Base-by-base conservation (phyloP, 1,284 basidiomycete species). In the Amylostereum chailletii region DNA sequence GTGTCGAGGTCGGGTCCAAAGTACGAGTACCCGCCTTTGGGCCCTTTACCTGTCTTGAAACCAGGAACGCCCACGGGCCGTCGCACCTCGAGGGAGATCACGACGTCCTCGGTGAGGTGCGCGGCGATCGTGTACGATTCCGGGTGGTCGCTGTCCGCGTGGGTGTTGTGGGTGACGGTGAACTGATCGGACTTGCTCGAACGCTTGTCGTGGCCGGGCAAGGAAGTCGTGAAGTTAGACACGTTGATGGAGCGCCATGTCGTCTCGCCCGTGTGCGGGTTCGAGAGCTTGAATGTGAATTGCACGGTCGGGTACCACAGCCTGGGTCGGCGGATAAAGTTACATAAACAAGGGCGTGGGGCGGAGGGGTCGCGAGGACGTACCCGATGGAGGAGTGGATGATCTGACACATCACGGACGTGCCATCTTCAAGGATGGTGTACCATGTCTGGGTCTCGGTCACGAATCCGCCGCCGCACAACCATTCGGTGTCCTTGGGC, bases 351-450 rank as follows among this genome's bases (percentile, higher is more conserved):
- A 49, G 27, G 36, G 48, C 41, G 33, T 45, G 50, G 47, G 45
- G 48, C 51, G 39, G 42, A 39, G 51, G 39, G 29, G 45, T 47
- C 19, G 19, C 19, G 19, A 19, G 19, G 19, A 76, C 90, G 68
- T 61, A 95, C 94, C 96, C 96, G 49, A 95, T 81, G 43, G 89
- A 77, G 2, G 93, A 95, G 74, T 97, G 94, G 62, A 99, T 98
- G 54, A 99, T 79, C 71, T 99, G 95, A 60, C 81, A 85, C 79
- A 91, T 89, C 55, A 96, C 57, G 49, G 83, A 78, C 29, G 79
- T 80, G 3, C 94, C 94, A 73, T 96, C 90, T 38, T 85, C 79
- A 9, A 91, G 74, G 56, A 89, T 76, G 36, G 85, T 75, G 69
- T 99, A 99, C 72, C 86, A 99, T 0, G 70, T 77, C 65, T 97